Percentiles rank a stretch among this genome's conserved stretches.
Conservation (phyloP, 208 protist species). For the Acanthamoeba royreba region DNA sequence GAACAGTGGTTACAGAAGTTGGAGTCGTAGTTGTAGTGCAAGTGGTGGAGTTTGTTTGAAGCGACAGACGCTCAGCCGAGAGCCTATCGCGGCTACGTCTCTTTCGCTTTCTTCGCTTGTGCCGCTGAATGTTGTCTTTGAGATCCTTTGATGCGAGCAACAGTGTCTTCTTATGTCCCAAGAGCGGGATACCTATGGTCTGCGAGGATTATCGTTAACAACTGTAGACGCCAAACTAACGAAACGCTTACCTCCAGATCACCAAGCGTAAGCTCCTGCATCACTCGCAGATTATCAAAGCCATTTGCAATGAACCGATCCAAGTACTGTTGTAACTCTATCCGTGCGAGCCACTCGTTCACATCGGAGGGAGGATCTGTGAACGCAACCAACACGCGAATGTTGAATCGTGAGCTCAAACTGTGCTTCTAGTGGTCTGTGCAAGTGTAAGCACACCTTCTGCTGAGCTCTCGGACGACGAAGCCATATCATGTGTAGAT, state of each 20-base stretch:
- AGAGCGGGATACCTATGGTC: background rate
- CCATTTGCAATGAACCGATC: background rate
- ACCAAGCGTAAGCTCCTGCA: background rate
- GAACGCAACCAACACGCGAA: too few species aligned
- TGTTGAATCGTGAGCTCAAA: too few species aligned
- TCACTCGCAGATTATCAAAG: background rate
- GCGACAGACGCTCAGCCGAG: background rate
- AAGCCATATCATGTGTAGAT: too few species aligned
- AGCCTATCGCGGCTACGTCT: background rate
- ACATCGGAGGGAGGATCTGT: background rate
- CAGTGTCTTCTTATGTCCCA: slow-evolving; percentile 1
- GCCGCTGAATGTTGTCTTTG: background rate
- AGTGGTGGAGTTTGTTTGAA: background rate
- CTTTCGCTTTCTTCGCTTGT: background rate
- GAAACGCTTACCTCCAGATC: background rate
- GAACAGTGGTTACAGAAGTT: background rate
- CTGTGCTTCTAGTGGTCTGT: too few species aligned
- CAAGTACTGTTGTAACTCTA: background rate
- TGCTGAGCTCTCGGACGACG: too few species aligned
- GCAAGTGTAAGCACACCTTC: too few species aligned
- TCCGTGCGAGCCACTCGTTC: background rate
- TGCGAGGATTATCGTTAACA: background rate
- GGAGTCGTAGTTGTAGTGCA: background rate
- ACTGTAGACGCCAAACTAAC: background rate
- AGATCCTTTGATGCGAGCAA: background rate